Base-by-base conservation (phyloP, 495 filamentous ascomycete genomes). In the Lepraria neglecta region DNA sequence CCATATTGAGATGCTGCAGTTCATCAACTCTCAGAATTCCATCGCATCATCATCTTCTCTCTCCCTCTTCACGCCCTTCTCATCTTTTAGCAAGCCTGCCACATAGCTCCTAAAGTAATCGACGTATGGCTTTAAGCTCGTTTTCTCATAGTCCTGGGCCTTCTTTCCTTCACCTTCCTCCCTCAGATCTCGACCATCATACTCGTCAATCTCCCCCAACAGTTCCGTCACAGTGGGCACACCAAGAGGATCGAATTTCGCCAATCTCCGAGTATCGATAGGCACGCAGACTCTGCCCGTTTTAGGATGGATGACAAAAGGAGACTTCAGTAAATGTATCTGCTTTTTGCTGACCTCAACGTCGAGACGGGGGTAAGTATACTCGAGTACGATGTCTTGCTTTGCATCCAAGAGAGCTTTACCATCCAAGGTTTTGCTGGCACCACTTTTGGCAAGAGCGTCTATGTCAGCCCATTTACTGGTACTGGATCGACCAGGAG, bases 331-430 rank as follows among this genome's bases (percentile, higher is more conserved):
- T 77, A 98, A 81, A 80, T 98, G 94, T 76, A 95, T 97, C 71
- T 95, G 84, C 69, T 96, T 95, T 76, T 97, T 97, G 68, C 87
- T 90, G 67, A 98, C 94, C 66, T 96, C 91, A 59, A 90, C 89
- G 78, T 98, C 94, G 55, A 98, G 85, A 11, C 94, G 85, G n/a
- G 94, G 95, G 72, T 98, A 98, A 5, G 94, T 96, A 74, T 97
- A 97, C 74, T 97, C 95, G 30, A 98, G 81, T 15, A 97, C 84
- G 48, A 97, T 86, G 68, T 97, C 94, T 66, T 95, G 89, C 74
- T 95, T 97, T 28, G 88, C 89, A 61, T 97, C 89, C n/a, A 84
- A 78, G 28, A 97, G 79, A 3, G 82, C 79, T 61, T 31, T 56
- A 21, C 83, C 61, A 67, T 90, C 84, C 0, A 92, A 72, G 1